Evolutionary conservation across 371 early-diverging fungal species (phyloP).

Genomic region (Mucor racemosus): DNA sequence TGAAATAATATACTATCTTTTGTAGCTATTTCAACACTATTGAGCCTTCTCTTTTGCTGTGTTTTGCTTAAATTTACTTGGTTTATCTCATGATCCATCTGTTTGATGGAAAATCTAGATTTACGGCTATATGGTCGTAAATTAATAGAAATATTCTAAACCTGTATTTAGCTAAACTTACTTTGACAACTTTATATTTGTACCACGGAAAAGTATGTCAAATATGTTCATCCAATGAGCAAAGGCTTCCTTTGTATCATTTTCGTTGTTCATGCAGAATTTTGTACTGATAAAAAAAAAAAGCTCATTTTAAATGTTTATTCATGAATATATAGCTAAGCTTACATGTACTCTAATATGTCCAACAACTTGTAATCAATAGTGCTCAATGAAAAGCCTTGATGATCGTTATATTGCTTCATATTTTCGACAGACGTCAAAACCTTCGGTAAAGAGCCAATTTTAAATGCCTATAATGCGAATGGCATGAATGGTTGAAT

Average conservation of each 20-base stretch:
- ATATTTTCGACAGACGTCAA: not conserved
- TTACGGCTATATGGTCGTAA: not conserved
- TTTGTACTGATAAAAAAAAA: not conserved
- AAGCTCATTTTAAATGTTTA: not conserved
- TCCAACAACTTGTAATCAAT: conserved; percentile 11
- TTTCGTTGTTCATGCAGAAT: not conserved
- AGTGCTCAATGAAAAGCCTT: not conserved
- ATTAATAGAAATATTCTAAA: not conserved
- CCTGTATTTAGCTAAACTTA: not conserved
- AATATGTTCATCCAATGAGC: conserved; percentile 10
- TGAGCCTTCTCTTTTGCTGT: not conserved
- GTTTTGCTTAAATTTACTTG: not conserved
- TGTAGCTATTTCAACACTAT: not conserved
- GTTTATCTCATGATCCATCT: not conserved
- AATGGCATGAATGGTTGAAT: not conserved
- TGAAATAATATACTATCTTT: conserved; percentile 16
- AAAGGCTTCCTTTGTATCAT: not conserved
- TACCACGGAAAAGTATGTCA: conserved; percentile 17
- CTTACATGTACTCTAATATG: conserved; percentile 20
- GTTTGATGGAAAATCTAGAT: not conserved
- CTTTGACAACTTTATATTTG: conserved; percentile 17
- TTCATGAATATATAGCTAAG: not conserved
- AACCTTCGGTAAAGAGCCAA: not conserved
- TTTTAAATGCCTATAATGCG: not conserved
- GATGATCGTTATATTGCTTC: not conserved